Conservation (phyloP, 1,284 basidiomycete genomes). For the Leccinum griseonigrum region DNA sequence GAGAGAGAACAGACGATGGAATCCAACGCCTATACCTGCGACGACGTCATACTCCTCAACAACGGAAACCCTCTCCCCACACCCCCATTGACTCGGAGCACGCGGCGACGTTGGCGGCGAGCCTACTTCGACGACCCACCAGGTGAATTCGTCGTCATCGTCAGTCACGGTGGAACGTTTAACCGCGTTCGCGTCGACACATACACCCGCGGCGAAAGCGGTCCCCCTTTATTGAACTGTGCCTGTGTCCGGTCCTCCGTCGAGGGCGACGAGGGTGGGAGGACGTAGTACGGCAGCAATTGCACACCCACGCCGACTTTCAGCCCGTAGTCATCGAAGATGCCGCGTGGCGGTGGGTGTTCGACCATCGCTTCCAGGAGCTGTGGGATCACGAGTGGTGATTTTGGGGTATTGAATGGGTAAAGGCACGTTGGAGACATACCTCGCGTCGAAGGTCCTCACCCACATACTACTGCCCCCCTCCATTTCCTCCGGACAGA, state of each 20-base stretch:
- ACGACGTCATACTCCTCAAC: no score
- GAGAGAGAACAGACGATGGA: no score
- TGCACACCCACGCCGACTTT: slow-evolving; percentile 28
- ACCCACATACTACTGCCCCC: slow-evolving; percentile 66
- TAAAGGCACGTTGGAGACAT: slow-evolving; percentile 22
- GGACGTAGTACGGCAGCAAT: slow-evolving; percentile 12
- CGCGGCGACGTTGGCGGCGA: no score
- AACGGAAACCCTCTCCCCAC: no score
- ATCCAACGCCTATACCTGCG: no score
- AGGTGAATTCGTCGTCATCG: background rate
- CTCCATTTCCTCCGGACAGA: slow-evolving; percentile 80
- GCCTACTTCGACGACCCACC: background rate
- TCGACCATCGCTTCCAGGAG: slow-evolving; percentile 42
- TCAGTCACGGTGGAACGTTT: background rate
- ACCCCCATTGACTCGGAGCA: no score
- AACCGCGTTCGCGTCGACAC: slow-evolving; percentile 47
- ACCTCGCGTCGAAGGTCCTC: slow-evolving; percentile 85
- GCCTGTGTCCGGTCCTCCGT: slow-evolving; percentile 10
- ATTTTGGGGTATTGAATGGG: background rate
- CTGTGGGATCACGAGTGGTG: no score
- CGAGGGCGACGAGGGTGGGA: slow-evolving; percentile 5
- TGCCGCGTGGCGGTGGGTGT: slow-evolving; percentile 47
- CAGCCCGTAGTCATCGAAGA: slow-evolving; percentile 55
- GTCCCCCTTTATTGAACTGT: slow-evolving; percentile 5
- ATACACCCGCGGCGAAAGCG: slow-evolving; percentile 53